A percentile compares a stretch with the other conserved stretches of the same genome.
Evolutionary conservation across 2,329 filamentous ascomycete genomes (phyloP).

Genomic region (Cladophialophora bantiana): DNA sequence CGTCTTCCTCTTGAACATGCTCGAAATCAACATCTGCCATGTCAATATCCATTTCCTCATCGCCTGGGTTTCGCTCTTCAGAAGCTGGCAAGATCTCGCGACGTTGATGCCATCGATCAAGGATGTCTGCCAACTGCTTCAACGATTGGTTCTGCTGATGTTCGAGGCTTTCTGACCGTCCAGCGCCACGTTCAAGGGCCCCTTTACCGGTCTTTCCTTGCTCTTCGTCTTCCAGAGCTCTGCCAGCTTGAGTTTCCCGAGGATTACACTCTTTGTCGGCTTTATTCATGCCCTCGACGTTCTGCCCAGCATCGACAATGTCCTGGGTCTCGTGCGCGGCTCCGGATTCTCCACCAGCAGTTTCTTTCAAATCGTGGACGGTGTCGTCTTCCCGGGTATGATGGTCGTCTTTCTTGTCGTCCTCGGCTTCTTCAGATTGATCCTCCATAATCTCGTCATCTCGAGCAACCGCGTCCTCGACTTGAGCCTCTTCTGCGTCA

Average conservation of each 20-base stretch:
- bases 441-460: constrained; percentile 44
- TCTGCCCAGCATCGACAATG: constrained; percentile 45
- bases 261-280: constrained; percentile 35
- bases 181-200: constrained; percentile 36
- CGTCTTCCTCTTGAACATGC: constrained; percentile 83
- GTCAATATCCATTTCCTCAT: constrained; percentile 68
- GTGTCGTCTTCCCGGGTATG: constrained; percentile 46
- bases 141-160: constrained; percentile 72
- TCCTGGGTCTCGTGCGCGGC: constrained; percentile 52
- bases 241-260: constrained; percentile 34
- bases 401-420: constrained; percentile 45
- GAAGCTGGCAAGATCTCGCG: constrained; percentile 74
- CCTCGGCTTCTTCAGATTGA: constrained; percentile 48
- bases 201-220: constrained; percentile 36
- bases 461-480: constrained; percentile 47
- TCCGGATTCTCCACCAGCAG: constrained; percentile 53
- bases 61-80: constrained; percentile 60
- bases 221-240: constrained; percentile 37
- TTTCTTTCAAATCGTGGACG: constrained; percentile 55
- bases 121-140: constrained; percentile 90
- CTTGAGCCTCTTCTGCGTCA: constrained; percentile 44
- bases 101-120: constrained; percentile 93
- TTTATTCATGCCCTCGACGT: constrained; percentile 36
- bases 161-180: constrained; percentile 36
- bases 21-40: constrained; percentile 86